Conservation (phyloP, 768 basidiomycete genomes). For the Pleurotus salmoneostramineus region DNA sequence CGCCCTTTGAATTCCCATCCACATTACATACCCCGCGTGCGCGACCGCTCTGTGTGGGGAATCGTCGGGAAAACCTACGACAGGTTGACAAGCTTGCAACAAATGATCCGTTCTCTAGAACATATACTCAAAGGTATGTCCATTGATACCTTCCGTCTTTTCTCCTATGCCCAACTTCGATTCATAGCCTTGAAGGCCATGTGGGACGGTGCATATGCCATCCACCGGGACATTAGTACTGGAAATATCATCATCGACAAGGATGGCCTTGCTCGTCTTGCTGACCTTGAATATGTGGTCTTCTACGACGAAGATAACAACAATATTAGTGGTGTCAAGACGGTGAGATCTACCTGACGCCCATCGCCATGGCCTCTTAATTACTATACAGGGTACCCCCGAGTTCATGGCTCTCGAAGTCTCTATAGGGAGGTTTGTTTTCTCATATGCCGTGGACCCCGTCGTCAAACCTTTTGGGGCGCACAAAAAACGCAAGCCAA, state of each 20-base stretch:
- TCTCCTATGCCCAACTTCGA: neutral
- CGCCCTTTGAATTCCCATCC: neutral
- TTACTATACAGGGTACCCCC: neutral
- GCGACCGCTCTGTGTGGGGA: neutral
- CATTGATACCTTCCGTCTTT: too few relatives aligned
- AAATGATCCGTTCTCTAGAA: neutral
- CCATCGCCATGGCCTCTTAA: neutral
- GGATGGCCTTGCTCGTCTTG: neutral
- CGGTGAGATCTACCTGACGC: neutral
- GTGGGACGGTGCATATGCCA: neutral
- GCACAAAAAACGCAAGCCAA: neutral
- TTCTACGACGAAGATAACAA: neutral
- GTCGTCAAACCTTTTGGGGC: too few relatives aligned
- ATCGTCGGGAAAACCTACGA: neutral
- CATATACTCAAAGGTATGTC: neutral
- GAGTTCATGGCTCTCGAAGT: neutral
- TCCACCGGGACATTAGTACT: neutral
- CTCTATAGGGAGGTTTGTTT: neutral
- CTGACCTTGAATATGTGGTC: neutral
- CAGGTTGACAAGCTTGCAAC: neutral
- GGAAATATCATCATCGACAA: neutral
- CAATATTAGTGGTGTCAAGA: neutral
- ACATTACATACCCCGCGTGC: neutral
- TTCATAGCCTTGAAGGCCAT: neutral
- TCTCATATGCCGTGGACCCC: too few relatives aligned